A percentile compares a stretch with the other conserved stretches of the same genome.
These are phyloP conservation scores for Stemphylium vesicarium DNA, from an alignment of 2,329 filamentous ascomycete genomes.

Conservation along the genomic window DNA sequence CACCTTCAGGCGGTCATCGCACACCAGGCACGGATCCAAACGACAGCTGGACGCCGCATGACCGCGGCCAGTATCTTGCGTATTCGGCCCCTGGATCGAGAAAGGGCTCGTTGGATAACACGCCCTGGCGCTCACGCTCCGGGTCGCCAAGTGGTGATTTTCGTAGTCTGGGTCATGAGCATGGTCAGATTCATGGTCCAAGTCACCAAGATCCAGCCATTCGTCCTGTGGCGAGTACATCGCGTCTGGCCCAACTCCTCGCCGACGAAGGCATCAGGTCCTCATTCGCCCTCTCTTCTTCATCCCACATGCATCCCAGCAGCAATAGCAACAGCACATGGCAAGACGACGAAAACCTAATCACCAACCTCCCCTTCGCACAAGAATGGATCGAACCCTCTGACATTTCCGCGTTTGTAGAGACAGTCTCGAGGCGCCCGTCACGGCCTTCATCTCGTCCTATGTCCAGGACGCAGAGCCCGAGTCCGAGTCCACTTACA, in stretches of 20 bases:
- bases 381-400: constrained; percentile 5
- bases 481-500: not conserved
- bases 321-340: not conserved
- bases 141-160: constrained; percentile 2
- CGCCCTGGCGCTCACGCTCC: constrained; percentile 7
- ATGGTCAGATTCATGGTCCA: too few species aligned
- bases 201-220: constrained; percentile 3
- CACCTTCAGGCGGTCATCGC: not conserved
- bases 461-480: not conserved
- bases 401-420: not conserved
- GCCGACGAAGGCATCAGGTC: not conserved
- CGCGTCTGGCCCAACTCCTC: constrained; percentile 3
- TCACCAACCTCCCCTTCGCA: not conserved
- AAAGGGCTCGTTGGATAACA: constrained; percentile 17
- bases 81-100: constrained; percentile 35
- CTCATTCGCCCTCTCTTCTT: not conserved
- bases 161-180: not conserved
- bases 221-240: constrained; percentile 18
- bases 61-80: constrained; percentile 29
- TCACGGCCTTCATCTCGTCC: not conserved
- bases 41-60: constrained; percentile 27
- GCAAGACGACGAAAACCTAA: not conserved
- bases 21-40: not conserved
- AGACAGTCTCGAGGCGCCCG: not conserved
- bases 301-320: not conserved